Conservation (phyloP, 2,329 filamentous ascomycete species). For the Penicillium sclerotigenum region DNA sequence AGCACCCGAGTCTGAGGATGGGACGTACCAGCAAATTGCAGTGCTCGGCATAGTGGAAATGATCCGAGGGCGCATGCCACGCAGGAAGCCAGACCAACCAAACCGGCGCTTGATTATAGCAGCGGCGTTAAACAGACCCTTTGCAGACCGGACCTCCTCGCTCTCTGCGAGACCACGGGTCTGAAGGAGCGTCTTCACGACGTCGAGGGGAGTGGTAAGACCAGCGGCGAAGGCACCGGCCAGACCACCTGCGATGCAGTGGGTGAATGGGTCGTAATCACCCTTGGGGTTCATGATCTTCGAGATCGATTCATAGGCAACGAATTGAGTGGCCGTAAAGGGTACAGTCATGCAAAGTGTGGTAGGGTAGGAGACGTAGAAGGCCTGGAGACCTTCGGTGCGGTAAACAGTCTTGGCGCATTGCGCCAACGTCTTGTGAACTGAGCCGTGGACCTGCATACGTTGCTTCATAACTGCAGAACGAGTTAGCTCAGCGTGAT, state of each 20-base stretch:
- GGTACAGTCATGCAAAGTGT: constrained; percentile 98
- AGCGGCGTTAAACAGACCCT: constrained; percentile 74
- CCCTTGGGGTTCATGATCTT: constrained; percentile 82
- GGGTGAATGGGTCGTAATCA: constrained; percentile 84
- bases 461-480: constrained; percentile 91
- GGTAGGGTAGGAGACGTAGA: constrained; percentile 98
- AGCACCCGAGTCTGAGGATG: not conserved
- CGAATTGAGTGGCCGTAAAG: constrained; percentile 94
- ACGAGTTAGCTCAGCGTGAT: not conserved
- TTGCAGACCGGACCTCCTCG: constrained; percentile 77
- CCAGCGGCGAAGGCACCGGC: constrained; percentile 92
- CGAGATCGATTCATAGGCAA: constrained; percentile 94
- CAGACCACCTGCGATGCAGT: constrained; percentile 87
- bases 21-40: constrained; percentile 89
- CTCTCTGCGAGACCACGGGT: constrained; percentile 83
- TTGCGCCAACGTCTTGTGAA: constrained; percentile 79
- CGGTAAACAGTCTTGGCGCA: constrained; percentile 86
- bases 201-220: constrained; percentile 92
- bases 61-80: constrained; percentile 84
- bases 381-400: constrained; percentile 82
- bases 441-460: constrained; percentile 97
- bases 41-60: constrained; percentile 98
- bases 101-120: constrained; percentile 78
- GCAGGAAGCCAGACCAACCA: constrained; percentile 84
- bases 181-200: constrained; percentile 96